Evolutionary conservation across 805 yeast species (phyloP), one percentile per base, ranked within the genome.

Genomic region (Wickerhamomyces subpelliculosus): DNA sequence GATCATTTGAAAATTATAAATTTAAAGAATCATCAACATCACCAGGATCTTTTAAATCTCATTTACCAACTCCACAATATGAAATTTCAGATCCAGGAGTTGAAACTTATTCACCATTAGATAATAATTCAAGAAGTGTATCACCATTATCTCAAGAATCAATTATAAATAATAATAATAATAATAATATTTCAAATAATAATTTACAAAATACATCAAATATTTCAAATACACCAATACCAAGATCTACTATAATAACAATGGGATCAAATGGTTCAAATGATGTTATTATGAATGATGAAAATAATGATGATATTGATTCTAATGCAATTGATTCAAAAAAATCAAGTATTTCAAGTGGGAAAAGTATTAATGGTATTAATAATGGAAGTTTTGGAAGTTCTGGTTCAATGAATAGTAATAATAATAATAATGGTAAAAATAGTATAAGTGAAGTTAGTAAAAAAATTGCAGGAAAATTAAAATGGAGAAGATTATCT

Each of bases 401-500:
- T 12, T 13, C 12, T 18, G 13, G 31, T 16, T 28, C 20, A 29
- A 18, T 25, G 14, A 7, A 25, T 10, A 13, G 27, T 13, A 25
- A 14, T 13, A 13, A 13, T 10, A 4, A 10, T 25, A 6, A 25
- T 13, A 11, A 13, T 25, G n/a, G n/a, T 25, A 14, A 32, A 16
- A 22, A 32, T 8, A 32, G 34, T 16, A 32, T 32, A 10, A 32
- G 26, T 19, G 26, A 35, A 35, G 21, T 35, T 27, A 29, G 32
- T 13, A 53, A 52, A 45, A 53, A 53, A 39, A 39, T 53, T 39
- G 55, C 55, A 5, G 54, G 47, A 4, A 52, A 47, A 38, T 43
- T 53, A 6, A 50, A 50, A 46, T 53, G 58, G 58, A 52, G 58
- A 53, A 37, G 58, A 33, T 32, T 46, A 21, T 50, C 55, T 2